phyloP scores from a whole-genome alignment of 208 protist species.

The Angomonas deanei region DNA sequence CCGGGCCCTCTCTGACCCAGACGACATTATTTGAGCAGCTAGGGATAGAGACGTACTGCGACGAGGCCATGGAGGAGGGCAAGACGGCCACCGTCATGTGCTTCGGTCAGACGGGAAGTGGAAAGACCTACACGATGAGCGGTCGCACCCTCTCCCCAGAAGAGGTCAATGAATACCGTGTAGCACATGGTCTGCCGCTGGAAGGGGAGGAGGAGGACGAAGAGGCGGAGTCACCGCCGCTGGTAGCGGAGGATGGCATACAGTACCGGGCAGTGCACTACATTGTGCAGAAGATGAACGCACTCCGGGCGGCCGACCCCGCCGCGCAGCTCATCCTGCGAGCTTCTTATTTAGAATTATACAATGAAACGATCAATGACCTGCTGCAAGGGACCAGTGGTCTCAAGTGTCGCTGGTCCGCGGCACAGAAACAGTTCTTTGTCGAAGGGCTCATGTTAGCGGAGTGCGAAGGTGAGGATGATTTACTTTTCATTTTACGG shows the following conservation, averaged over 20 bases:
- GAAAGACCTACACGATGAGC: constrained; percentile 88
- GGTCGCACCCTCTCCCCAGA: constrained; percentile 27
- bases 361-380: constrained; percentile 85
- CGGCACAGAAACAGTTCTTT: constrained; percentile 65
- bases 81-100: constrained; percentile 79
- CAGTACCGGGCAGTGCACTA: not conserved
- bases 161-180: not conserved
- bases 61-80: constrained; percentile 67
- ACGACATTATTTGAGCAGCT: constrained; percentile 38
- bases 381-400: constrained; percentile 49
- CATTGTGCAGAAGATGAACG: constrained; percentile 1
- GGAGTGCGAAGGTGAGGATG: constrained; percentile 59
- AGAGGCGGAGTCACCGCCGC: not conserved
- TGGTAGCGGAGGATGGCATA: constrained; percentile 59
- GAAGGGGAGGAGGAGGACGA: constrained; percentile 1
- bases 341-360: constrained; percentile 82
- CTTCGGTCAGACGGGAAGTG: constrained; percentile 88
- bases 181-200: not conserved
- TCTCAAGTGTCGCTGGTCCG: constrained; percentile 74
- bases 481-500: constrained; percentile 73
- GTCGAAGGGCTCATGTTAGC: constrained; percentile 82
- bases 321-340: constrained; percentile 13
- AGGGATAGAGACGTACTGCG: constrained; percentile 51
- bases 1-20: constrained; percentile 54
- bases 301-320: not conserved